Conservation (phyloP, 1,139 yeast genomes). For the Taphrina betulina region DNA sequence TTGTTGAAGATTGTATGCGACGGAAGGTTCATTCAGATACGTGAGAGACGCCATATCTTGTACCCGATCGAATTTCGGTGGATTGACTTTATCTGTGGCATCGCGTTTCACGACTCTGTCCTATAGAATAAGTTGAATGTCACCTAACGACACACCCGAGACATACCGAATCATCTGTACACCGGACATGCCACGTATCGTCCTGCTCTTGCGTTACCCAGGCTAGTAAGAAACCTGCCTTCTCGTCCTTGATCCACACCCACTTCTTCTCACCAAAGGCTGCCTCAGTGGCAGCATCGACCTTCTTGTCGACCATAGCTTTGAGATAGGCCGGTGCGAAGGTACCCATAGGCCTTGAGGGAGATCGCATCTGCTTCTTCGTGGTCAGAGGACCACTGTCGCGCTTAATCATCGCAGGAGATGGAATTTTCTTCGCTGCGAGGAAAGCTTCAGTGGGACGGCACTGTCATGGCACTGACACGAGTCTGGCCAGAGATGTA, state of each 20-base stretch:
- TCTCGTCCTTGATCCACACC: slow-evolving; percentile 83
- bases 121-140: slow-evolving; percentile 35
- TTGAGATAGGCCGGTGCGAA: slow-evolving; percentile 27
- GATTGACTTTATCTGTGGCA: slow-evolving; percentile 66
- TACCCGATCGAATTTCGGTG: slow-evolving; percentile 86
- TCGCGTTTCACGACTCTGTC: slow-evolving; percentile 51
- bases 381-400: slow-evolving; percentile 3
- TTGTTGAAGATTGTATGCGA: slow-evolving; percentile 72
- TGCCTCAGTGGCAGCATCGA: slow-evolving; percentile 47
- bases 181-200: slow-evolving; percentile 55
- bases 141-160: background rate
- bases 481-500: no score
- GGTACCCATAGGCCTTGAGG: slow-evolving; percentile 6
- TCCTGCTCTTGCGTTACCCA: slow-evolving; percentile 58
- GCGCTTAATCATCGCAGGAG: slow-evolving; percentile 12
- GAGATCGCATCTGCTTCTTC: background rate
- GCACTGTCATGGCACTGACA: no score
- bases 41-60: slow-evolving; percentile 96
- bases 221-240: slow-evolving; percentile 66
- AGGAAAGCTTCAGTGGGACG: no score
- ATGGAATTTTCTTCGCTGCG: no score
- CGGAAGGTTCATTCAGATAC: slow-evolving; percentile 90
- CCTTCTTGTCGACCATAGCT: slow-evolving; percentile 3
- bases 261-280: slow-evolving; percentile 58
- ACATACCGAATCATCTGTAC: slow-evolving; percentile 51